Conservation (phyloP, 1,284 basidiomycete genomes). For the Sphaerobolus stellatus region DNA sequence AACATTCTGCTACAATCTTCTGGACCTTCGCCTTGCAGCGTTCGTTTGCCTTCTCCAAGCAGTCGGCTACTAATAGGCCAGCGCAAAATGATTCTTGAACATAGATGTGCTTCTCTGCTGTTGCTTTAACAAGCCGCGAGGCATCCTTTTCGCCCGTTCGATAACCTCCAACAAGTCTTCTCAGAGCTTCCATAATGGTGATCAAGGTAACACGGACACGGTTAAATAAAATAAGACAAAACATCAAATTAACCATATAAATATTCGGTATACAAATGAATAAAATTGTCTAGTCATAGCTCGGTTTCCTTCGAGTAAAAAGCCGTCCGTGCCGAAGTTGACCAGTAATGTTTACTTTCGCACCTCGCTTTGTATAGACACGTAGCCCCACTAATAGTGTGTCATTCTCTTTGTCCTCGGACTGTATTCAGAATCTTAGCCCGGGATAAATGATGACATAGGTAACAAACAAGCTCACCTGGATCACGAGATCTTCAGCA, state of each 20-base stretch:
- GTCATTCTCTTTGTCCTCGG: slow-evolving; percentile 15
- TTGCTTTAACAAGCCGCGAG: too few relatives aligned
- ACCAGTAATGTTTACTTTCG: slow-evolving; percentile 19
- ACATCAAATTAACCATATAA: too few relatives aligned
- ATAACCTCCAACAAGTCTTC: too few relatives aligned
- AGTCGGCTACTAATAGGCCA: slow-evolving; percentile 28
- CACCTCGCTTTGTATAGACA: slow-evolving; percentile 19
- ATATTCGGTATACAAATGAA: too few relatives aligned
- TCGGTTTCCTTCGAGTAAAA: too few relatives aligned
- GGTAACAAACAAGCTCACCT: slow-evolving; percentile 1
- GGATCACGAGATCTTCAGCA: slow-evolving; percentile 5
- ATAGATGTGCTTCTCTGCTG: slow-evolving; percentile 1
- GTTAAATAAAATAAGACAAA: too few relatives aligned
- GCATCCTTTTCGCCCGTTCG: too few relatives aligned
- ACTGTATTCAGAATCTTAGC: slow-evolving; percentile 5
- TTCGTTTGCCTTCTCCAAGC: slow-evolving; percentile 27
- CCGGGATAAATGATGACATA: neutral
- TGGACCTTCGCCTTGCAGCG: slow-evolving; percentile 27
- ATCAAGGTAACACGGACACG: too few relatives aligned
- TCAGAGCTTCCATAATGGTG: too few relatives aligned
- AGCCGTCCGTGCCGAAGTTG: slow-evolving; percentile 22
- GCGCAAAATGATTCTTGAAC: slow-evolving; percentile 37
- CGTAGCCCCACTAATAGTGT: slow-evolving; percentile 19
- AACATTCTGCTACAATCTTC: slow-evolving; percentile 28
- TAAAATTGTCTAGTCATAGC: too few relatives aligned